Conservation (phyloP, 345 rosid species). For the Atalantia buxifolia region DNA sequence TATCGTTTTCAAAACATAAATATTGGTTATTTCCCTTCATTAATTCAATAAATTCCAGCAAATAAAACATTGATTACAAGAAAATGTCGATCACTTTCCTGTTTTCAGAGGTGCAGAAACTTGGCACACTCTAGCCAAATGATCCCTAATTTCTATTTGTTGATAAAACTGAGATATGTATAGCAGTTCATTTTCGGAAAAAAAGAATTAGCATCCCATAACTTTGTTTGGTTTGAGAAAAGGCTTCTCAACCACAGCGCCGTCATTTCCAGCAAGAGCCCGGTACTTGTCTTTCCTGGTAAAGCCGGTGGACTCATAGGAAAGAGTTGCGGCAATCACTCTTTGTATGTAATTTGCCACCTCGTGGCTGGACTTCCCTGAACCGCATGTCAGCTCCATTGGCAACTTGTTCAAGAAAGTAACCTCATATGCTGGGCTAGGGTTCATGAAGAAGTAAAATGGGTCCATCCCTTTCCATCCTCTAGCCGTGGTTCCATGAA, state of each 20-base stretch:
- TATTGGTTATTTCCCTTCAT: neutral
- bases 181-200: too few species aligned
- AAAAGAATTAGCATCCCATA: conserved; percentile 33
- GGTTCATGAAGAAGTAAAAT: conserved; percentile 89
- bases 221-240: conserved; percentile 19
- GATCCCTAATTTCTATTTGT: neutral
- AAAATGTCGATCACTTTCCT: neutral
- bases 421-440: conserved; percentile 78
- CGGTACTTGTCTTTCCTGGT: conserved; percentile 80
- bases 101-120: neutral
- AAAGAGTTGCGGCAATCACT: conserved; percentile 63
- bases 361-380: conserved; percentile 73
- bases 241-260: conserved; percentile 43
- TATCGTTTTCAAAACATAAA: neutral
- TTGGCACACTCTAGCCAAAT: neutral
- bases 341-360: conserved; percentile 84
- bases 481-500: conserved; percentile 80
- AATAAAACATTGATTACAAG: neutral
- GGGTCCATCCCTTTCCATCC: conserved; percentile 96
- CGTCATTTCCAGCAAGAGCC: conserved; percentile 80
- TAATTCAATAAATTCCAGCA: neutral
- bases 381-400: conserved; percentile 46
- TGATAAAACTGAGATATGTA: neutral
- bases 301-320: conserved; percentile 74
- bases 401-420: conserved; percentile 73